These are phyloP conservation scores for Monosporascus cannonballus DNA, from an alignment of 2,329 filamentous ascomycete species.

Conservation along the genomic window DNA sequence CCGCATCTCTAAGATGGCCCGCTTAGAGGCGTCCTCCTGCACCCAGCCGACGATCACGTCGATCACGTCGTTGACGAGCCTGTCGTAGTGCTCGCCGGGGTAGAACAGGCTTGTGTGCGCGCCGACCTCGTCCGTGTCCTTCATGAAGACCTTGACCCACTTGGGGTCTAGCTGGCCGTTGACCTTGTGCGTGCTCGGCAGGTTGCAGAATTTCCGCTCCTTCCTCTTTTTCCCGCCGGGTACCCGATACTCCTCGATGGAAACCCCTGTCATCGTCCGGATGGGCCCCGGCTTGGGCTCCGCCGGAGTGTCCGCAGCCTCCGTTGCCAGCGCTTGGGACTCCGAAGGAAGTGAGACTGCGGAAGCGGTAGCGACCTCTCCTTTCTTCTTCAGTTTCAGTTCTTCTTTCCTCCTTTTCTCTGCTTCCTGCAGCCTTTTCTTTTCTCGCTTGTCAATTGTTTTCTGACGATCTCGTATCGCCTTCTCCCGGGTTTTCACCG, in stretches of 20 bases:
- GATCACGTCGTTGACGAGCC: conserved; percentile 69
- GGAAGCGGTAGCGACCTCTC: conserved; percentile 4
- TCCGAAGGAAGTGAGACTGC: neutral
- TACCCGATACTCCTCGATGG: neutral
- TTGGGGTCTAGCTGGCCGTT: conserved; percentile 56
- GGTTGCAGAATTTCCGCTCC: conserved; percentile 71
- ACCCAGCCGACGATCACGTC: conserved; percentile 65
- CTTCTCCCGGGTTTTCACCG: conserved; percentile 60
- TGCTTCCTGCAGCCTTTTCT: conserved; percentile 36
- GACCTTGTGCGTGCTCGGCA: conserved; percentile 45
- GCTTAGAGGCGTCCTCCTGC: conserved; percentile 49
- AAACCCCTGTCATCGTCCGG: neutral
- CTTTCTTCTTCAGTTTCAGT: conserved; percentile 24
- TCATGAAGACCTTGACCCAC: conserved; percentile 78
- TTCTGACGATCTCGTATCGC: conserved; percentile 58
- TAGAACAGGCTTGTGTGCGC: conserved; percentile 83
- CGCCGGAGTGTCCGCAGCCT: neutral
- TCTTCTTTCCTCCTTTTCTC: conserved; percentile 35
- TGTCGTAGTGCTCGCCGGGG: conserved; percentile 65
- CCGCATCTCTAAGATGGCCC: conserved; percentile 29
- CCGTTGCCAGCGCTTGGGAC: neutral
- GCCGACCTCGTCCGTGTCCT: conserved; percentile 75
- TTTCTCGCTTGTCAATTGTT: conserved; percentile 46
- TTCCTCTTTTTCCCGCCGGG: conserved; percentile 31
- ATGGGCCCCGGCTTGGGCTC: conserved; percentile 1